Percentiles rank a stretch among this genome's conserved stretches.
These are phyloP conservation scores for Babesia bovis DNA, from an alignment of 169 alveolate genomes.

Conservation along the genomic window DNA sequence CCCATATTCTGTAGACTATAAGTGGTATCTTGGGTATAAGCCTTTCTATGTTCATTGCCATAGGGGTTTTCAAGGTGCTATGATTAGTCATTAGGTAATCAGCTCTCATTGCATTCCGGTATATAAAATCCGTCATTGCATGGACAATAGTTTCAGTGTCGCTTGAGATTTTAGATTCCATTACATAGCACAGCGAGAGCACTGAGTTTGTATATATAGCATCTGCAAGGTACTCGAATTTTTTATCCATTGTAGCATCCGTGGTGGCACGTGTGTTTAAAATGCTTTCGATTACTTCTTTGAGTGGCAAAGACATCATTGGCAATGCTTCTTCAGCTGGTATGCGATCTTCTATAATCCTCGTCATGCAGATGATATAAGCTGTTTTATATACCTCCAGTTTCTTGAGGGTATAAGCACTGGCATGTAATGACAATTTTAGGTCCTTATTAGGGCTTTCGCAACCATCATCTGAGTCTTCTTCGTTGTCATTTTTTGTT, in stretches of 20 bases:
- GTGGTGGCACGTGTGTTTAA: neutral
- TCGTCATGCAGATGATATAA: neutral
- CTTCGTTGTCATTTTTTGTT: neutral
- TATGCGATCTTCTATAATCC: conserved; percentile 1
- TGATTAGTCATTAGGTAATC: conserved; percentile 15
- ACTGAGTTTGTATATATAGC: neutral
- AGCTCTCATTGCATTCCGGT: conserved; percentile 22
- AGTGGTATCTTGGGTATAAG: conserved; percentile 12
- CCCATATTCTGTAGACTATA: conserved; percentile 58
- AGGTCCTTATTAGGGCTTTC: neutral
- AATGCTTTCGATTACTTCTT: conserved; percentile 10
- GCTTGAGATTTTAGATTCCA: conserved; percentile 19
- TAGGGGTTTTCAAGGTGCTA: neutral
- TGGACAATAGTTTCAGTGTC: neutral
- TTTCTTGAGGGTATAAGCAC: neutral
- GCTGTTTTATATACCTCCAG: conserved; percentile 8
- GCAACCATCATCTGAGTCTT: neutral
- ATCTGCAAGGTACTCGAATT: neutral
- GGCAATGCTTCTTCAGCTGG: conserved; percentile 11
- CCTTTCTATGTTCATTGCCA: neutral
- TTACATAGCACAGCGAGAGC: conserved; percentile 23
- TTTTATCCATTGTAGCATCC: neutral
- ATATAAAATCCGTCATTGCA: conserved; percentile 15
- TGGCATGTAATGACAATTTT: neutral
- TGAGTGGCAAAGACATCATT: conserved; percentile 11